Evolutionary conservation across 371 early-diverging fungal genomes (phyloP), one percentile per base, ranked within the genome.

Genomic region (Thermomucor indicae-seudaticae): DNA sequence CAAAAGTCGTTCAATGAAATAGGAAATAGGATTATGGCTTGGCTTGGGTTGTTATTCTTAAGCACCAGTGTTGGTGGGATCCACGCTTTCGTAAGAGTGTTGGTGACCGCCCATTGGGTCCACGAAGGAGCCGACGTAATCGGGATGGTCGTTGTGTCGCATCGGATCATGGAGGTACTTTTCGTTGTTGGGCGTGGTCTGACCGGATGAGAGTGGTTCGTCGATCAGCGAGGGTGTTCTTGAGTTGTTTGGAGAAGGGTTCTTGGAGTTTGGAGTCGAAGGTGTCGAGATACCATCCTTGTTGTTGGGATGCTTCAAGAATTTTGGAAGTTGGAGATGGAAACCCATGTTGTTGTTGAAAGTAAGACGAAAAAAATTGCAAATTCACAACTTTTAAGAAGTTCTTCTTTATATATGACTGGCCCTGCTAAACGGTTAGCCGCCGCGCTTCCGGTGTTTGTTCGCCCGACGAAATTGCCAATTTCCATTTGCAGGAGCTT

Each of bases 41-140:
- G n/a, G n/a, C n/a, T n/a, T n/a, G n/a, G n/a, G n/a, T 47, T 6
- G 19, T 46, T 17, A 12, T 11, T 6, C 34, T 59, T 60, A 65
- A 7, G 65, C 65, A 25, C 65, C 65, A 27, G 61, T 65, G 46
- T 57, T 53, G 48, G 61, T 65, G 25, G 57, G 53, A 46, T 65
- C 65, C 40, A 22, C 46, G 27, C 68, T 49, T 43, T 43, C 45
- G 24, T 57, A 22, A 25, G 55, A 57, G 11, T 49, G 35, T 30
- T 58, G 47, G 30, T 57, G 58, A 8, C 54, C 60, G 29, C 70
- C 65, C 73, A 72, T 72, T 12, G 73, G 73, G 53, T 72, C 73
- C 34, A 62, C 45, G 23, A 53, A 72, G 17, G 27, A 23, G 20
- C 73, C 73, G 29, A 65, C 48, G 38, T 63, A 49, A 38, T 63